Conservation (phyloP, 2,329 filamentous ascomycete species). For the Nemania sp. region DNA sequence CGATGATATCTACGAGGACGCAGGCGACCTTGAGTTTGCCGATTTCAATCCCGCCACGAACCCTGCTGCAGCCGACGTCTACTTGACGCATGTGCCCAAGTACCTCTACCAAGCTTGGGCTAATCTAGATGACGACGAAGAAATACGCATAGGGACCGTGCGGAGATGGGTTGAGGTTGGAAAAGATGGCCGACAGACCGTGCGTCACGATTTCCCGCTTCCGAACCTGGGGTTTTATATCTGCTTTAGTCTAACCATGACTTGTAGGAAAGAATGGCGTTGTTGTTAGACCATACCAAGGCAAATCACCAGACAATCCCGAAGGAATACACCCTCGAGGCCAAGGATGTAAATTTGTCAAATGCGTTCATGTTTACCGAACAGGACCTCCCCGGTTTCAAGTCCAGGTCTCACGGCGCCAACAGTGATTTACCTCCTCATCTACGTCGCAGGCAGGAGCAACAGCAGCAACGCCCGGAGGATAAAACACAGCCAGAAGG, state of each 20-base stretch:
- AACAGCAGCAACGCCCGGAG: conserved; percentile 53
- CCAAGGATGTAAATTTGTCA: conserved; percentile 71
- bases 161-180: conserved; percentile 67
- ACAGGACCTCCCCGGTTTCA: conserved; percentile 86
- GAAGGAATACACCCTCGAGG: conserved; percentile 86
- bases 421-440: conserved; percentile 70
- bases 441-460: conserved; percentile 60
- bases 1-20: conserved; percentile 75
- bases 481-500: conserved; percentile 62
- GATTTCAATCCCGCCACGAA: conserved; percentile 56
- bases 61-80: conserved; percentile 63
- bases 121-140: conserved; percentile 80
- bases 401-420: conserved; percentile 68
- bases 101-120: conserved; percentile 85
- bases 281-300: conserved; percentile 75
- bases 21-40: conserved; percentile 69
- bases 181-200: conserved; percentile 59
- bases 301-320: conserved; percentile 80
- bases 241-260: conserved; percentile 27
- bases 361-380: conserved; percentile 96
- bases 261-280: conserved; percentile 62
- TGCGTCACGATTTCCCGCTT: conserved; percentile 14
- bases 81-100: conserved; percentile 82
- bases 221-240: conserved; percentile 43
- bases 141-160: conserved; percentile 84